phyloP scores from a whole-genome alignment of 202 grass and related monocot species.

The Sporobolus alterniflorus region DNA sequence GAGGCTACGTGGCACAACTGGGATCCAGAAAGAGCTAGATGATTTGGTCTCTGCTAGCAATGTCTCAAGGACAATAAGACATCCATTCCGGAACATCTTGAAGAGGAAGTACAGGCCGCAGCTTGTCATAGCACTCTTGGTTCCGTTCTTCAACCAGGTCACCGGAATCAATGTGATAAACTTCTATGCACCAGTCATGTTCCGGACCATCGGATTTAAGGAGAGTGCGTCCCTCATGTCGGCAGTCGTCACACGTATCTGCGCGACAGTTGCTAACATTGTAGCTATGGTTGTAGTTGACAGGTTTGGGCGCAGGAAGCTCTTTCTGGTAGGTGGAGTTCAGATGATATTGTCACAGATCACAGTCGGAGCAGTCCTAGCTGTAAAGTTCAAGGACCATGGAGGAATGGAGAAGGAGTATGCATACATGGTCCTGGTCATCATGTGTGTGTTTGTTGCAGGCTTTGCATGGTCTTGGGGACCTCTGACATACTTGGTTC shows the following conservation, averaged over 20 bases:
- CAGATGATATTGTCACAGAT: conserved; percentile 86
- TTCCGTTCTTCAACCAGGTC: conserved; percentile 92
- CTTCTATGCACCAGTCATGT: conserved; percentile 89
- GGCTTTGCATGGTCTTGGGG: conserved; percentile 91
- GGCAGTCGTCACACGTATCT: conserved; percentile 67
- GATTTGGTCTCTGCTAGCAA: conserved; percentile 62
- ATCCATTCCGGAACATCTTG: conserved; percentile 59
- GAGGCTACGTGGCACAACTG: conserved; percentile 62
- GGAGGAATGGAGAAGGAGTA: conserved; percentile 76
- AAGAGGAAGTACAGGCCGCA: conserved; percentile 73
- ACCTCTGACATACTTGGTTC: conserved; percentile 70
- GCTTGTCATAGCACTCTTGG: conserved; percentile 72
- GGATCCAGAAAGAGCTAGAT: conserved; percentile 74
- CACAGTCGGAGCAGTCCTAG: conserved; percentile 57
- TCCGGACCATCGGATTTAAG: conserved; percentile 81
- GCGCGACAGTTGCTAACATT: conserved; percentile 59
- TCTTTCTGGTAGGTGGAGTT: conserved; percentile 62
- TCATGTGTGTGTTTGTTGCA: conserved; percentile 69
- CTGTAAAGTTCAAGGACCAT: conserved; percentile 62
- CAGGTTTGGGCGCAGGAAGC: conserved; percentile 38
- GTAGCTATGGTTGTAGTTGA: conserved; percentile 77
- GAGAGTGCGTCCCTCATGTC: conserved; percentile 78
- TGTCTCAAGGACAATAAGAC: conserved; percentile 25
- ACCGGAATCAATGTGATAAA: conserved; percentile 89
- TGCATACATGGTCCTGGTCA: conserved; percentile 11